These are phyloP conservation scores for Achaetomium macrosporum DNA, from an alignment of 2,329 filamentous ascomycete genomes.

Conservation along the genomic window DNA sequence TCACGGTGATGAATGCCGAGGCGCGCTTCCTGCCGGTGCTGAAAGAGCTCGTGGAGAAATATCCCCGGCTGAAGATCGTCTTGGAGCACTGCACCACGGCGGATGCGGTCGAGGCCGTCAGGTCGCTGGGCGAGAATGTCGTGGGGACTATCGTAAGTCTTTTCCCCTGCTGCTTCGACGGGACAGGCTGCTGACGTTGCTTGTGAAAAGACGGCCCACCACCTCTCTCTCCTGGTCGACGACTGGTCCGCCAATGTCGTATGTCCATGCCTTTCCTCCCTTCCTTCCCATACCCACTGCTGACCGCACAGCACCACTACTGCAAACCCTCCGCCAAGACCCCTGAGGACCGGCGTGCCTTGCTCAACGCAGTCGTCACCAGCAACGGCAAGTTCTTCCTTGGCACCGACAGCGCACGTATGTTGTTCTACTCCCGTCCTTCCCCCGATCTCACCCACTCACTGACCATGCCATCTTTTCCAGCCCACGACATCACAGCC, in stretches of 20 bases:
- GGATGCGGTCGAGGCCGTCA: slow-evolving; percentile 72
- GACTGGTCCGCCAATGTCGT: slow-evolving; percentile 55
- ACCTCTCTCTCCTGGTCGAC: slow-evolving; percentile 74
- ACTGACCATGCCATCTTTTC: not conserved
- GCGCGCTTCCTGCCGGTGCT: slow-evolving; percentile 76
- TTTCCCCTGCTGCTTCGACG: too few species aligned
- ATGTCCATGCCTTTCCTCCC: slow-evolving; percentile 29
- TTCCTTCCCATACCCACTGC: not conserved
- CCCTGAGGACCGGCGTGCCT: slow-evolving; percentile 63
- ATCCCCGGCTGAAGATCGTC: slow-evolving; percentile 65
- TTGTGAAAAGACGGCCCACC: slow-evolving; percentile 61
- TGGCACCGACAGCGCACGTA: slow-evolving; percentile 65
- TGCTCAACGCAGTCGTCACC: slow-evolving; percentile 58
- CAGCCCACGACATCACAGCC: slow-evolving; percentile 49
- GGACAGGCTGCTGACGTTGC: not conserved
- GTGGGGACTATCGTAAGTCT: slow-evolving; percentile 56
- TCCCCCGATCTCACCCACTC: not conserved
- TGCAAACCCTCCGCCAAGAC: slow-evolving; percentile 73
- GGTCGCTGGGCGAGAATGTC: slow-evolving; percentile 69
- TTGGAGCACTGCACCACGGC: slow-evolving; percentile 86
- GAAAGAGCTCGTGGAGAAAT: slow-evolving; percentile 63
- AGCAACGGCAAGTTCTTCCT: slow-evolving; percentile 67
- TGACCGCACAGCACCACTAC: slow-evolving; percentile 55
- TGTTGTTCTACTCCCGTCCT: slow-evolving; percentile 23
- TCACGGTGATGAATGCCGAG: slow-evolving; percentile 62